Percentiles rank a stretch among this genome's conserved stretches.
Evolutionary conservation across 208 protist species (phyloP).

Genomic region (Porcisia deanei): DNA sequence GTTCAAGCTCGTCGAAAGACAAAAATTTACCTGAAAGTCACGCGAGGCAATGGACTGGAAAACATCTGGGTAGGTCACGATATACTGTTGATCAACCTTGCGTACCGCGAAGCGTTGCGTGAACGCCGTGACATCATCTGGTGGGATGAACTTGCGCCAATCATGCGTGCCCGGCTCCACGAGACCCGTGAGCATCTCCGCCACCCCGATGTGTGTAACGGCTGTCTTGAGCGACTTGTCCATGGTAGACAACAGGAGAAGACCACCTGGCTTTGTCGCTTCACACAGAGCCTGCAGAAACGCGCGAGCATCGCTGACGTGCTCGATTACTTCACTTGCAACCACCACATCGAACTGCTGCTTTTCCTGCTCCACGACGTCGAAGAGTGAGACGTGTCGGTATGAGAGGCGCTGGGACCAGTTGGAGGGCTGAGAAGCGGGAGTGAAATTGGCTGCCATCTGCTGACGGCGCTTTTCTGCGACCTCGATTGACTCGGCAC

Average conservation of each 20-base stretch:
- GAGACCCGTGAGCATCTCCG: conserved; percentile 84
- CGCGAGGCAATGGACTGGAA: conserved; percentile 52
- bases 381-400: conserved; percentile 49
- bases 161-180: conserved; percentile 91
- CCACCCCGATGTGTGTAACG: conserved; percentile 74
- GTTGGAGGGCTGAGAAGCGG: conserved; percentile 1
- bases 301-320: conserved; percentile 83
- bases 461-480: conserved; percentile 40
- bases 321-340: conserved; percentile 93
- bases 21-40: conserved; percentile 73
- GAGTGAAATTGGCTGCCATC: conserved; percentile 10
- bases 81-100: conserved; percentile 70
- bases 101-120: conserved; percentile 46
- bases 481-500: conserved; percentile 78
- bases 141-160: conserved; percentile 91
- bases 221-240: conserved; percentile 86
- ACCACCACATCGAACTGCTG: conserved; percentile 79
- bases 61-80: conserved; percentile 69
- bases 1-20: conserved; percentile 53
- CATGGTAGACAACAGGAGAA: conserved; percentile 93
- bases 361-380: conserved; percentile 35
- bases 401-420: conserved; percentile 33
- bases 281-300: conserved; percentile 84
- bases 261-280: conserved; percentile 84
- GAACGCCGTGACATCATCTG: conserved; percentile 68